These are phyloP conservation scores for Parachaetomium inaequale DNA, from an alignment of 495 filamentous ascomycete genomes.

Conservation along the genomic window DNA sequence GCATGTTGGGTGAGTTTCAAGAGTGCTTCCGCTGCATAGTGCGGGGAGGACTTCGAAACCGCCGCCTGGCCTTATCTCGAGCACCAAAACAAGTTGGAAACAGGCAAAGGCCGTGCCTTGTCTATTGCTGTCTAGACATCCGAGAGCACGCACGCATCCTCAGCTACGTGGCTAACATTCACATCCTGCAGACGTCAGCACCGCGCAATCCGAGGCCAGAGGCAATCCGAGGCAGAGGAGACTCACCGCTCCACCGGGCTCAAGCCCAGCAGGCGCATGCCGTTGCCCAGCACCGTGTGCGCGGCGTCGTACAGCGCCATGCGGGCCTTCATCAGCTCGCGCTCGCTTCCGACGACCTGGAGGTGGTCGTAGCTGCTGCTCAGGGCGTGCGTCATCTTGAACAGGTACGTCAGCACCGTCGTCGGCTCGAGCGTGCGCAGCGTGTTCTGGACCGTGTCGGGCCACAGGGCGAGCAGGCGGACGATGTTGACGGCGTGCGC, in stretches of 20 bases:
- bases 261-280: constrained; percentile 78
- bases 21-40: too few species aligned
- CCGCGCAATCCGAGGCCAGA: neutral
- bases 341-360: constrained; percentile 69
- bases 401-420: constrained; percentile 74
- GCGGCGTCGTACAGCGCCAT: constrained; percentile 81
- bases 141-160: neutral
- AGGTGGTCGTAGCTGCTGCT: constrained; percentile 82
- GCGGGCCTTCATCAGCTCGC: constrained; percentile 67
- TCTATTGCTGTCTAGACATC: constrained; percentile 8
- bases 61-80: too few species aligned
- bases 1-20: too few species aligned
- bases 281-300: constrained; percentile 73
- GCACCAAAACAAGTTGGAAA: too few species aligned
- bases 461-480: constrained; percentile 59
- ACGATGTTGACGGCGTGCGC: constrained; percentile 58
- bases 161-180: constrained; percentile 5
- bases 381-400: constrained; percentile 81
- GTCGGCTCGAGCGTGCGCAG: constrained; percentile 63
- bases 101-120: neutral
- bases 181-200: constrained; percentile 26
- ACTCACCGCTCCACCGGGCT: constrained; percentile 64
- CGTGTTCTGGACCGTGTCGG: constrained; percentile 60
- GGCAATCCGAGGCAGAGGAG: too few species aligned
- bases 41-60: too few species aligned